A percentile compares a stretch with the other conserved stretches of the same genome.
phyloP scores from a whole-genome alignment of 2,329 filamentous ascomycete genomes.

The Neofusicoccum ribis region DNA sequence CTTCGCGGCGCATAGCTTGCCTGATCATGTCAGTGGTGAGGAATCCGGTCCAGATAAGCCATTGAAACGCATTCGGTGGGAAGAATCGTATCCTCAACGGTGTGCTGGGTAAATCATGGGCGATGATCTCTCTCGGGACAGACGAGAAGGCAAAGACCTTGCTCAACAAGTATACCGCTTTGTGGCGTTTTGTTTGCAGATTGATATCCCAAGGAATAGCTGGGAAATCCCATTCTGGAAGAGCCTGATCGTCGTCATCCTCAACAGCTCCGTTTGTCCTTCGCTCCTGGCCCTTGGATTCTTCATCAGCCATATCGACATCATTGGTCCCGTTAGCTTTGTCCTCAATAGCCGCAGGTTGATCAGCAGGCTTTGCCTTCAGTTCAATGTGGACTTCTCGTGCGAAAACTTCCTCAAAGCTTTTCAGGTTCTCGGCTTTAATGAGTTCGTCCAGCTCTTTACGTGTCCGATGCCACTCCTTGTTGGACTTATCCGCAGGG shows the following conservation, averaged over 20 bases:
- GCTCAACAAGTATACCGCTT: constrained; percentile 57
- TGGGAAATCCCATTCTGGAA: constrained; percentile 51
- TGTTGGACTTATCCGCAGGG: constrained; percentile 7
- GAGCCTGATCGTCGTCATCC: not conserved
- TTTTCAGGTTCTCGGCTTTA: constrained; percentile 24
- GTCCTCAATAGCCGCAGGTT: not conserved
- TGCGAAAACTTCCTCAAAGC: constrained; percentile 44
- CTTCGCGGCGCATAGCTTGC: constrained; percentile 36
- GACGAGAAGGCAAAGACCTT: constrained; percentile 47
- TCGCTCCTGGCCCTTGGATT: not conserved
- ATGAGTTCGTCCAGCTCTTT: constrained; percentile 40
- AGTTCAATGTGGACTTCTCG: constrained; percentile 39
- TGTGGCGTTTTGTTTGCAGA: constrained; percentile 62
- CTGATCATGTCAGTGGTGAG: constrained; percentile 48
- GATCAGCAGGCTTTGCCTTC: not conserved
- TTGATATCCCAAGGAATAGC: constrained; percentile 43
- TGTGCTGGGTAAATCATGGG: constrained; percentile 18
- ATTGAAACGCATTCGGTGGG: constrained; percentile 56
- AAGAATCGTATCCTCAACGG: constrained; percentile 37
- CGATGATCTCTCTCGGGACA: constrained; percentile 29
- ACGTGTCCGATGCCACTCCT: constrained; percentile 30
- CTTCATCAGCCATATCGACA: not conserved
- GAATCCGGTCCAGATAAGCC: constrained; percentile 59
- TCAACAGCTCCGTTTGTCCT: constrained; percentile 13
- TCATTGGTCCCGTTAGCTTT: constrained; percentile 2